Conservation (phyloP, 2,329 filamentous ascomycete genomes). For the Arthroderma uncinatum region DNA sequence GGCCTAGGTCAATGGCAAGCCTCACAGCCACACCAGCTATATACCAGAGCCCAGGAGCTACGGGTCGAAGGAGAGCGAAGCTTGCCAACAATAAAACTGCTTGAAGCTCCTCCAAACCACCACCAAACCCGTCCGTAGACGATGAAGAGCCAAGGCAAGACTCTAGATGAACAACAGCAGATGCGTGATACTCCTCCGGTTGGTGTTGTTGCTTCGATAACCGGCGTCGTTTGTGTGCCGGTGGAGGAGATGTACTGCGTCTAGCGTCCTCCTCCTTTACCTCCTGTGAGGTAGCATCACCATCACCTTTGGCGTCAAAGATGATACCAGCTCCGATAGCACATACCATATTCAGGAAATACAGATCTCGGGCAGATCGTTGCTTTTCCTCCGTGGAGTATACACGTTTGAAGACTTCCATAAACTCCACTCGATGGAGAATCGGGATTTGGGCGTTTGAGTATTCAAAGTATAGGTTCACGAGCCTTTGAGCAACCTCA, state of each 20-base stretch:
- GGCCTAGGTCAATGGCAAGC: constrained; percentile 76
- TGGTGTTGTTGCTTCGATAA: constrained; percentile 54
- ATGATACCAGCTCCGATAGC: constrained; percentile 93
- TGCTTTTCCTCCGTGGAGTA: constrained; percentile 58
- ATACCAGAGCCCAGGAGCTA: constrained; percentile 92
- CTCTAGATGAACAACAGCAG: constrained; percentile 83
- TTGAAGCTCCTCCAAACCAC: constrained; percentile 83
- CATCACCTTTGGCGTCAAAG: constrained; percentile 43
- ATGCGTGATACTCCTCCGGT: constrained; percentile 92
- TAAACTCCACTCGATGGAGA: constrained; percentile 78
- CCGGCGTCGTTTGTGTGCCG: constrained; percentile 40
- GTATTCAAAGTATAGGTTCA: constrained; percentile 84
- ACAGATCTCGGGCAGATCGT: constrained; percentile 69
- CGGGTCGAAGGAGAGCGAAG: constrained; percentile 80
- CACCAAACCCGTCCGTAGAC: constrained; percentile 57
- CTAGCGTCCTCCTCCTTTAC: constrained; percentile 1
- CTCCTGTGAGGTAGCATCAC: constrained; percentile 10
- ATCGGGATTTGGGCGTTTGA: constrained; percentile 94
- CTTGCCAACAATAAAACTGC: constrained; percentile 84
- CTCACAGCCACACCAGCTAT: constrained; percentile 90
- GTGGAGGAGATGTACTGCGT: constrained; percentile 15
- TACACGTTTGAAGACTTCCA: constrained; percentile 72
- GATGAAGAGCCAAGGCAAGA: constrained; percentile 62
- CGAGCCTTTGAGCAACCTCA: constrained; percentile 59
- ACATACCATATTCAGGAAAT: constrained; percentile 93